phyloP scores from a whole-genome alignment of 306 rosid genomes.

The Medicago lupulina region DNA sequence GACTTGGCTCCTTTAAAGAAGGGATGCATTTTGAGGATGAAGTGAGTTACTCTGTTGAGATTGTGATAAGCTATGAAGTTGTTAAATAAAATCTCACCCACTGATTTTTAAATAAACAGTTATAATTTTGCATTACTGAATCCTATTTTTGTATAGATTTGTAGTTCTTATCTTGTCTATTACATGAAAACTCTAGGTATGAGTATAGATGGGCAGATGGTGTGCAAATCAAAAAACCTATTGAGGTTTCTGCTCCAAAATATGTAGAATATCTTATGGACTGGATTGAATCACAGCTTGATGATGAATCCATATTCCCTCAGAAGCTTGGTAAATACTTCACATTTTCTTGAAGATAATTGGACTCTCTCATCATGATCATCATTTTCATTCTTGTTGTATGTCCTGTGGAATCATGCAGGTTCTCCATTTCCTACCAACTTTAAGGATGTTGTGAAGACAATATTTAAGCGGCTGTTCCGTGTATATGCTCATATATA shows the following conservation, averaged over 20 bases:
- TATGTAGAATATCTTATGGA: conserved; percentile 99
- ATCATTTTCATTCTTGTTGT: conserved; percentile 8
- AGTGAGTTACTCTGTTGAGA: background rate
- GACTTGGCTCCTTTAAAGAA: background rate
- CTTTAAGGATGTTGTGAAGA: conserved; percentile 97
- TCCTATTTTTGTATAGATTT: conserved; percentile 5
- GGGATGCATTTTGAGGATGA: conserved; percentile 18
- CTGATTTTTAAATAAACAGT: background rate
- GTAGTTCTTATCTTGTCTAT: conserved; percentile 39
- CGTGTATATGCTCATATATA: conserved; percentile 99
- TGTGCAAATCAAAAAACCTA: conserved; percentile 94
- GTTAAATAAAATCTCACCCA: background rate
- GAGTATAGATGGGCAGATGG: conserved; percentile 99
- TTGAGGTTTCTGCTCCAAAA: conserved; percentile 98
- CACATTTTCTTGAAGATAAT: conserved; percentile 8
- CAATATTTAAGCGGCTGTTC: conserved; percentile 92
- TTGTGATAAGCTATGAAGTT: background rate
- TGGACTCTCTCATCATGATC: conserved; percentile 16
- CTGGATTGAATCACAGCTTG: conserved; percentile 98
- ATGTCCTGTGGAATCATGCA: conserved; percentile 41
- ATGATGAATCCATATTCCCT: conserved; percentile 97
- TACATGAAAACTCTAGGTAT: conserved; percentile 61
- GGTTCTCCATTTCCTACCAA: conserved; percentile 95
- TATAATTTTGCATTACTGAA: background rate
- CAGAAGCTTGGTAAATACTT: conserved; percentile 84